phyloP scores from a whole-genome alignment of 495 filamentous ascomycete species.

The Aspergillus diversus region DNA sequence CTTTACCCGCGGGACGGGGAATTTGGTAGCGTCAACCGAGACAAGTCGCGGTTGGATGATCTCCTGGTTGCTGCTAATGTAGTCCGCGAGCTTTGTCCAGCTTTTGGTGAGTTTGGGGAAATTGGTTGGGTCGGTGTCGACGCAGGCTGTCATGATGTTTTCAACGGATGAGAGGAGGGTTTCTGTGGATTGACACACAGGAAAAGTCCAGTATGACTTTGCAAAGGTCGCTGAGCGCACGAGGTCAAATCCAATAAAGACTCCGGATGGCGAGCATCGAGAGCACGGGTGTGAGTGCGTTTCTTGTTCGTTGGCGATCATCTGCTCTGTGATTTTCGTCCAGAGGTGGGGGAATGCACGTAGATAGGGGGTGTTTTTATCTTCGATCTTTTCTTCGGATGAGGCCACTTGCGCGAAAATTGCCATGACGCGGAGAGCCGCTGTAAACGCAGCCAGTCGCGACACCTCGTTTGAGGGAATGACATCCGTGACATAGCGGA shows the following conservation, averaged over 20 bases:
- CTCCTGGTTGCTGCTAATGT: not conserved
- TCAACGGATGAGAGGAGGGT: not conserved
- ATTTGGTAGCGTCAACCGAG: conserved; percentile 13
- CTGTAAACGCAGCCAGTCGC: not conserved
- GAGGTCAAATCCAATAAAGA: conserved; percentile 9
- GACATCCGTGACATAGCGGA: conserved; percentile 11
- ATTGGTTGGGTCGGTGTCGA: not conserved
- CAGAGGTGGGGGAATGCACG: not conserved
- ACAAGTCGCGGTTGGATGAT: conserved; percentile 11
- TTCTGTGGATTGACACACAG: not conserved
- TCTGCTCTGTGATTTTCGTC: not conserved
- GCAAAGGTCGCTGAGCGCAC: not conserved
- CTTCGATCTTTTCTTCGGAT: not conserved
- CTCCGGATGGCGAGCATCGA: not conserved
- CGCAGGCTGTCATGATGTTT: not conserved
- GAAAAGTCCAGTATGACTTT: conserved; percentile 3
- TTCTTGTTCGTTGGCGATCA: not conserved
- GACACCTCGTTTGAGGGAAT: not conserved
- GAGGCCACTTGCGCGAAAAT: not conserved
- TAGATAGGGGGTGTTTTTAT: not conserved
- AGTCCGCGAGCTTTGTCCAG: not conserved
- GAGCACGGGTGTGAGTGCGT: not conserved
- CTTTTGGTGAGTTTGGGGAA: not conserved
- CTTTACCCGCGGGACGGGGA: conserved; percentile 9
- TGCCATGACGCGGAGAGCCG: not conserved